phyloP scores from a whole-genome alignment of 495 filamentous ascomycete species.

The Elaphomyces granulatus region DNA sequence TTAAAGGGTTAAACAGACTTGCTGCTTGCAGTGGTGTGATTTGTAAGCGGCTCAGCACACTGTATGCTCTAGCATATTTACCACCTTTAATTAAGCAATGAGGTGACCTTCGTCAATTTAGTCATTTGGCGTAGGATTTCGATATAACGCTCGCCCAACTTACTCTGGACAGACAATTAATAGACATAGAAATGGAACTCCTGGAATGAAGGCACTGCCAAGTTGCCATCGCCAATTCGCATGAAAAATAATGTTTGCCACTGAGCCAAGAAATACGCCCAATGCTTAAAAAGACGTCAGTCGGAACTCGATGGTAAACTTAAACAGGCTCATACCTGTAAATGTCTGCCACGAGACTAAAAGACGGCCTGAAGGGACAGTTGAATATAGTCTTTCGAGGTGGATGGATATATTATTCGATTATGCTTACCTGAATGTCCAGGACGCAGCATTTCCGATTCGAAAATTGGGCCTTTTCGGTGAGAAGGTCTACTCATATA shows the following conservation, averaged over 20 bases:
- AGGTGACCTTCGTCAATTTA: conserved; percentile 1
- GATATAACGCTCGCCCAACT: too few species aligned
- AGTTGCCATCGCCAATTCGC: conserved; percentile 5
- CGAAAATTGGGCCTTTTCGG: too few species aligned
- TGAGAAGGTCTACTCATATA: too few species aligned
- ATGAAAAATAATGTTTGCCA: conserved; percentile 3
- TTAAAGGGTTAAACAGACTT: conserved; percentile 5
- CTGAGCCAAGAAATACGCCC: not conserved
- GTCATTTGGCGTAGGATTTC: too few species aligned
- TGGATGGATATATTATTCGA: too few species aligned
- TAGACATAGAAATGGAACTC: conserved; percentile 5
- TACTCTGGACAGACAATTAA: conserved; percentile 7
- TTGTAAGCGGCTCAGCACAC: conserved; percentile 1
- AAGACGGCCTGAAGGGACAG: conserved; percentile 3
- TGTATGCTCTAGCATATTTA: conserved; percentile 5
- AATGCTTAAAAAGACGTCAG: conserved; percentile 1
- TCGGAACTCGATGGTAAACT: not conserved
- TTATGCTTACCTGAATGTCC: too few species aligned
- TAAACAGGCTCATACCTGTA: not conserved
- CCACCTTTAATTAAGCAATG: conserved; percentile 5
- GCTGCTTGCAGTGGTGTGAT: conserved; percentile 7
- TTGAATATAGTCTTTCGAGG: too few species aligned
- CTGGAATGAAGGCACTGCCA: conserved; percentile 5
- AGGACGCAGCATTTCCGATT: too few species aligned
- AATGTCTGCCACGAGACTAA: conserved; percentile 4